phyloP scores from a whole-genome alignment of 768 basidiomycete species.

The Gymnopilus junonius region DNA sequence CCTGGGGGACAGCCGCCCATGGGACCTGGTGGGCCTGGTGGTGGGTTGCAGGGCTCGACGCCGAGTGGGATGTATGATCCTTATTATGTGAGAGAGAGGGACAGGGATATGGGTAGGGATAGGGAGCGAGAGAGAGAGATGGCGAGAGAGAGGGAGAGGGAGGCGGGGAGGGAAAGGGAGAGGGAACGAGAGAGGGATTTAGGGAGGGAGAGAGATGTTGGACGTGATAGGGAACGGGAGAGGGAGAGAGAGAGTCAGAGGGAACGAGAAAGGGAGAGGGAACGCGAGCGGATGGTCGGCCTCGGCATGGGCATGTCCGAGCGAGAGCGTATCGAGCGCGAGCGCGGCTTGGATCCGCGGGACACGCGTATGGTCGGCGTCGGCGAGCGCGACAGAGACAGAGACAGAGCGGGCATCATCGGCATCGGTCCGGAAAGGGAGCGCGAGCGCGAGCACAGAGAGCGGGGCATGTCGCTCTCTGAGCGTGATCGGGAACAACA shows the following conservation, averaged over 20 bases:
- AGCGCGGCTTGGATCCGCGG: slow-evolving; percentile 14
- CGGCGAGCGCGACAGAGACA: slow-evolving; percentile 21
- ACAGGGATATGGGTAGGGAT: too few species aligned
- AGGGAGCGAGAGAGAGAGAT: too few species aligned
- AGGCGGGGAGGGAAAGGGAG: too few species aligned
- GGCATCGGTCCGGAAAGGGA: background rate
- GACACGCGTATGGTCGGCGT: slow-evolving; percentile 24
- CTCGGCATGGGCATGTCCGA: slow-evolving; percentile 2
- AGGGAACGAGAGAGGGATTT: too few species aligned
- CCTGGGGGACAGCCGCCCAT: too few species aligned
- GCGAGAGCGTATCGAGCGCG: slow-evolving; percentile 13
- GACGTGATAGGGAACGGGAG: slow-evolving; percentile 21
- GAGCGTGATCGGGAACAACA: slow-evolving; percentile 16
- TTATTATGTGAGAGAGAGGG: too few species aligned
- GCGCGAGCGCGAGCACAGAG: slow-evolving; percentile 10
- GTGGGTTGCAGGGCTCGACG: slow-evolving; percentile 20
- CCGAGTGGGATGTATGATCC: slow-evolving; percentile 21
- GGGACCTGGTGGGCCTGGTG: slow-evolving; percentile 16
- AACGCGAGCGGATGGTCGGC: slow-evolving; percentile 19
- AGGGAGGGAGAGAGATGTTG: too few species aligned
- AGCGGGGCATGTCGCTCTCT: slow-evolving; percentile 8
- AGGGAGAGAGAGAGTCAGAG: slow-evolving; percentile 23
- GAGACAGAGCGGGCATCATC: background rate
- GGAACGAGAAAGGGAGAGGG: slow-evolving; percentile 26
- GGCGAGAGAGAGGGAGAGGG: too few species aligned